phyloP scores from a whole-genome alignment of 768 basidiomycete genomes.

The Leucogyrophana mollusca region DNA sequence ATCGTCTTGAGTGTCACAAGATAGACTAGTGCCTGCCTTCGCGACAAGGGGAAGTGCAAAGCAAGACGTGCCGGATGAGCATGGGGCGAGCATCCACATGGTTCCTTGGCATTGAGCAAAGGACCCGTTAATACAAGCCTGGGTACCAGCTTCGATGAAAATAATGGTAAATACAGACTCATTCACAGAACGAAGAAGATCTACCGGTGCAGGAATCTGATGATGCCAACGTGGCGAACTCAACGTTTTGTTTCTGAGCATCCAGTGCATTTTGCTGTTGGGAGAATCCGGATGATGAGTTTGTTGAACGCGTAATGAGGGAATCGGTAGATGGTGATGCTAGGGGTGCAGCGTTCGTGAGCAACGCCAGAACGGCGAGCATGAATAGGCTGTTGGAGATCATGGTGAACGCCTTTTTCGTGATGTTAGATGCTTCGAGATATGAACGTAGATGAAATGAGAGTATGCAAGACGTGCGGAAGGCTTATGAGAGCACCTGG shows the following conservation, averaged over 20 bases:
- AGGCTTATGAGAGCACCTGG: constrained; percentile 9
- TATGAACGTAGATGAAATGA: not conserved
- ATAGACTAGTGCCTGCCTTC: constrained; percentile 40
- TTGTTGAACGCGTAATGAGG: constrained; percentile 2
- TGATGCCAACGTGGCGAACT: constrained; percentile 29
- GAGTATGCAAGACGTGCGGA: not conserved
- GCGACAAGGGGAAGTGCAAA: constrained; percentile 43
- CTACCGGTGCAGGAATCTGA: constrained; percentile 30
- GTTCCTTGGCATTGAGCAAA: constrained; percentile 41
- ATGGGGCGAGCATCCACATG: constrained; percentile 31
- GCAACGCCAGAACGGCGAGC: constrained; percentile 4
- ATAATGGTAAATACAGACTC: not conserved
- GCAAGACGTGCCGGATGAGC: constrained; percentile 32
- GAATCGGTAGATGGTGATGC: not conserved
- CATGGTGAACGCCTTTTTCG: not conserved
- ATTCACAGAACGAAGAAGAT: not conserved
- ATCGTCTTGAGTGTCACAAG: constrained; percentile 49
- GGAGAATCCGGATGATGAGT: constrained; percentile 17
- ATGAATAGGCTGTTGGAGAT: constrained; percentile 1
- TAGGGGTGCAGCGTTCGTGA: constrained; percentile 6
- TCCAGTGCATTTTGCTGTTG: constrained; percentile 32
- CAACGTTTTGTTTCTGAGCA: constrained; percentile 34
- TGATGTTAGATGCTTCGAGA: not conserved
- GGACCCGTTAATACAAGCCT: constrained; percentile 34
- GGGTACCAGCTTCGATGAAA: constrained; percentile 22